These are phyloP conservation scores for Aspergillus candidus DNA, from an alignment of 2,329 filamentous ascomycete genomes.

Conservation along the genomic window DNA sequence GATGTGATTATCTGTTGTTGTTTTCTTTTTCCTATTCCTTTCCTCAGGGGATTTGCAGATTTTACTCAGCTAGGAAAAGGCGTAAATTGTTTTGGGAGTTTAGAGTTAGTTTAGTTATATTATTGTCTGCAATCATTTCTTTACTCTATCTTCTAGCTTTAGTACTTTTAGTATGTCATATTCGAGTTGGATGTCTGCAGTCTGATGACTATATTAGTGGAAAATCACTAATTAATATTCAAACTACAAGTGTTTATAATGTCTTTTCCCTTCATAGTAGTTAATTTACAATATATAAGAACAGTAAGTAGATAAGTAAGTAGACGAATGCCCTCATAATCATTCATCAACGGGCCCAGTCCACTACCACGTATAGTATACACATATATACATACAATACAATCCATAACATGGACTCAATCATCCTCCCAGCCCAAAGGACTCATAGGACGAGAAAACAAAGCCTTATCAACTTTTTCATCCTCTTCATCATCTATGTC, in stretches of 20 bases:
- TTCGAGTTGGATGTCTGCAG: not conserved
- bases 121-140: not conserved
- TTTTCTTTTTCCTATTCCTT: not conserved
- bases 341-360: too few relatives aligned
- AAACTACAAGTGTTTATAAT: too few relatives aligned
- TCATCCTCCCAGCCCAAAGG: not conserved
- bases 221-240: too few relatives aligned
- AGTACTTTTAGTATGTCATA: not conserved
- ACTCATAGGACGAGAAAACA: slow-evolving; percentile 8
- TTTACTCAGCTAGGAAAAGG: slow-evolving; percentile 24
- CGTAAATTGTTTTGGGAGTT: slow-evolving; percentile 18
- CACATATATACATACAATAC: too few relatives aligned
- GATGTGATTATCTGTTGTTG: slow-evolving; percentile 13
- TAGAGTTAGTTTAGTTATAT: slow-evolving; percentile 6
- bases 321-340: too few relatives aligned
- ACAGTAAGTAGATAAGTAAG: too few relatives aligned
- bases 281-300: too few relatives aligned
- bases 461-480: not conserved
- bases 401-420: too few relatives aligned
- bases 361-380: too few relatives aligned
- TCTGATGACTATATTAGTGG: too few relatives aligned
- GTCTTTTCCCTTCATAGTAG: too few relatives aligned
- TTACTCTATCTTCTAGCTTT: not conserved
- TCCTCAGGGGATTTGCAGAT: slow-evolving; percentile 8
- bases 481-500: not conserved